These are phyloP conservation scores for Phytophthora foliorum DNA, from an alignment of 352 stramenopile species.

Conservation along the genomic window DNA sequence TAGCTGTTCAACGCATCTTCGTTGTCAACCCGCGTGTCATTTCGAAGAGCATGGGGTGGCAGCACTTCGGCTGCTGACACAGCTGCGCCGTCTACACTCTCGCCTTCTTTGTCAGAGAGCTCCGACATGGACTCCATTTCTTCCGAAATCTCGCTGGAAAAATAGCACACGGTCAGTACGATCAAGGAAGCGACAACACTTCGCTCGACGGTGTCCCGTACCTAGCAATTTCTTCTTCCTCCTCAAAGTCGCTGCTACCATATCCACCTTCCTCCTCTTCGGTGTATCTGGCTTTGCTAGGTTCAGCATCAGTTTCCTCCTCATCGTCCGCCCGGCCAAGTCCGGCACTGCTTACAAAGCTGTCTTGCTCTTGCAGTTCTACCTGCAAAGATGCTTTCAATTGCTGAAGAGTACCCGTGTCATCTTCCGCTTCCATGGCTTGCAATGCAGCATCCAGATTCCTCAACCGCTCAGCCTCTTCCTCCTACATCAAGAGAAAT, in stretches of 20 bases:
- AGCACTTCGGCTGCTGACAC: conserved; percentile 7
- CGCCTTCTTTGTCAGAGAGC: conserved; percentile 60
- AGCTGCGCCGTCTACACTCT: conserved; percentile 24
- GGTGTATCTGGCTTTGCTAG: conserved; percentile 9
- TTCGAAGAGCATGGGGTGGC: conserved; percentile 34
- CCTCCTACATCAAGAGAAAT: conserved; percentile 37
- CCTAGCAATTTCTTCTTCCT: conserved; percentile 81
- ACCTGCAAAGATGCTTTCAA: conserved; percentile 78
- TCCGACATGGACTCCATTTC: conserved; percentile 66
- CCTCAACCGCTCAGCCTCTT: conserved; percentile 64
- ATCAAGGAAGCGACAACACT: neutral
- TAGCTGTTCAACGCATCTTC: conserved; percentile 85
- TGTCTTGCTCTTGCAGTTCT: conserved; percentile 63
- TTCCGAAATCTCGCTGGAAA: conserved; percentile 65
- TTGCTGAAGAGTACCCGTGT: conserved; percentile 80
- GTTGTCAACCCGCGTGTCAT: conserved; percentile 61
- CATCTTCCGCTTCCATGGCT: conserved; percentile 87
- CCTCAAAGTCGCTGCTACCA: conserved; percentile 87
- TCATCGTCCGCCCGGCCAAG: conserved; percentile 18
- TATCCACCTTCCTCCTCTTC: conserved; percentile 70
- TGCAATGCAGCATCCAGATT: conserved; percentile 83
- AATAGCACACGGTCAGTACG: conserved; percentile 6
- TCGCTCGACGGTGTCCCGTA: conserved; percentile 25
- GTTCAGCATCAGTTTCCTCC: conserved; percentile 20
- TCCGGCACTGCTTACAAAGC: conserved; percentile 32